A percentile compares a stretch with the other conserved stretches of the same genome.
Conservation (phyloP, 2,329 filamentous ascomycete species). For the Arthrobotrys entomopaga region DNA sequence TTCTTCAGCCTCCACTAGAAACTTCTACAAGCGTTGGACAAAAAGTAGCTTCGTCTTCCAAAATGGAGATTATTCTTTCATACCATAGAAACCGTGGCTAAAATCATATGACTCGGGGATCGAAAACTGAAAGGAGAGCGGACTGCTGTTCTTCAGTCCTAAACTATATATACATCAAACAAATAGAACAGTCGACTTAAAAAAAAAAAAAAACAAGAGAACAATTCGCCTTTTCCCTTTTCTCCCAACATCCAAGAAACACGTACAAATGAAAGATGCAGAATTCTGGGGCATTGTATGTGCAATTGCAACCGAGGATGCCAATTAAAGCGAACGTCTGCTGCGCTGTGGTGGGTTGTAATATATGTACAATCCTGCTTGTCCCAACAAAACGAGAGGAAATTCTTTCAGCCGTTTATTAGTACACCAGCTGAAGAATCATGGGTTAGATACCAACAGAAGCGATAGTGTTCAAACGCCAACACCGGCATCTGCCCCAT, state of each 20-base stretch:
- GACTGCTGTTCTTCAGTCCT: conserved; percentile 34
- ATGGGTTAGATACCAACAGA: background rate
- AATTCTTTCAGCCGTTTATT: background rate
- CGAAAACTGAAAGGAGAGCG: conserved; percentile 31
- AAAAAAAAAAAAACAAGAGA: conserved; percentile 10
- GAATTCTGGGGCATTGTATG: conserved; percentile 17
- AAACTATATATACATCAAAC: conserved; percentile 32
- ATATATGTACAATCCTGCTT: conserved; percentile 39
- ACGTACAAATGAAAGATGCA: background rate
- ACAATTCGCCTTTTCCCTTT: background rate
- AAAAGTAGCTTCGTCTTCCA: background rate
- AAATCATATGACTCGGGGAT: conserved; percentile 19
- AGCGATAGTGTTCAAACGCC: conserved; percentile 12
- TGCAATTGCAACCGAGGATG: conserved; percentile 19
- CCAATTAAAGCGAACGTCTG: conserved; percentile 26
- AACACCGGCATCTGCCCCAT: conserved; percentile 34
- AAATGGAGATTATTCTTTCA: conserved; percentile 34
- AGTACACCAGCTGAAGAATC: background rate
- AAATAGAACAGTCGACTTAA: conserved; percentile 7
- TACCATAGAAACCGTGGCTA: conserved; percentile 22
- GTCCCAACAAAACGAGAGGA: background rate
- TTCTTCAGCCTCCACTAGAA: too few relatives aligned
- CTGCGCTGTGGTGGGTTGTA: conserved; percentile 14
- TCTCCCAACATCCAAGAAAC: conserved; percentile 7
- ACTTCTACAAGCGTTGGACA: too few relatives aligned